phyloP scores from a whole-genome alignment of 2,329 filamentous ascomycete genomes.

The Byssochlamys sp. region DNA sequence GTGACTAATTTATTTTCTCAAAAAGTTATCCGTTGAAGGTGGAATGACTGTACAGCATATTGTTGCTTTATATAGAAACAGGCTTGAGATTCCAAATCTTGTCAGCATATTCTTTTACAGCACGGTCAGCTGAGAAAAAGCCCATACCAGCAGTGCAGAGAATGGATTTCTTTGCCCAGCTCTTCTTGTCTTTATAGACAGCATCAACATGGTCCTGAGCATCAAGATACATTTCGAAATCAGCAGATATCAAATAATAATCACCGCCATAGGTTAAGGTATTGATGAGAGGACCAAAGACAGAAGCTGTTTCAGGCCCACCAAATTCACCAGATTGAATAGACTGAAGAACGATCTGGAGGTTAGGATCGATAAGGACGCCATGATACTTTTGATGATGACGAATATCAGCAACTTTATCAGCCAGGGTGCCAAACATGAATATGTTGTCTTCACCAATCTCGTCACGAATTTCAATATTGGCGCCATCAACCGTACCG shows the following conservation, averaged over 20 bases:
- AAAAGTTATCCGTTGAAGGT: too few relatives aligned
- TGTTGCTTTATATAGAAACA: too few relatives aligned
- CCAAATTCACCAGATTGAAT: slow-evolving; percentile 78
- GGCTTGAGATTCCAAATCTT: slow-evolving; percentile 96
- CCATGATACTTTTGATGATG: slow-evolving; percentile 73
- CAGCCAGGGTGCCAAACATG: slow-evolving; percentile 89
- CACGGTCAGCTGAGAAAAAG: slow-evolving; percentile 90
- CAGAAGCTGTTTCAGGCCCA: too few relatives aligned
- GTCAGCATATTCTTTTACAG: slow-evolving; percentile 95
- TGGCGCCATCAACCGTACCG: slow-evolving; percentile 93
- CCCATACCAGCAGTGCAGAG: slow-evolving; percentile 85
- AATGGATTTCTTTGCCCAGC: slow-evolving; percentile 86
- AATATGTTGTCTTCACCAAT: slow-evolving; percentile 97
- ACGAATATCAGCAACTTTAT: slow-evolving; percentile 92
- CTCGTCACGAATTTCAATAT: slow-evolving; percentile 96
- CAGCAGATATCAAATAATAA: slow-evolving; percentile 94
- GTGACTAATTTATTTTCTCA: too few relatives aligned
- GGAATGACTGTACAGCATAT: too few relatives aligned
- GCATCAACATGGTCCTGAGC: slow-evolving; percentile 86
- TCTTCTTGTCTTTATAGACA: slow-evolving; percentile 81
- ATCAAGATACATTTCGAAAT: slow-evolving; percentile 89
- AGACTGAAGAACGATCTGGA: slow-evolving; percentile 70
- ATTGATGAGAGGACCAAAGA: slow-evolving; percentile 79
- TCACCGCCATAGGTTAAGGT: slow-evolving; percentile 85
- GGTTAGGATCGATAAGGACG: slow-evolving; percentile 66